Conservation (phyloP, 1,139 yeast species). For the Debaryomyces sp. region DNA sequence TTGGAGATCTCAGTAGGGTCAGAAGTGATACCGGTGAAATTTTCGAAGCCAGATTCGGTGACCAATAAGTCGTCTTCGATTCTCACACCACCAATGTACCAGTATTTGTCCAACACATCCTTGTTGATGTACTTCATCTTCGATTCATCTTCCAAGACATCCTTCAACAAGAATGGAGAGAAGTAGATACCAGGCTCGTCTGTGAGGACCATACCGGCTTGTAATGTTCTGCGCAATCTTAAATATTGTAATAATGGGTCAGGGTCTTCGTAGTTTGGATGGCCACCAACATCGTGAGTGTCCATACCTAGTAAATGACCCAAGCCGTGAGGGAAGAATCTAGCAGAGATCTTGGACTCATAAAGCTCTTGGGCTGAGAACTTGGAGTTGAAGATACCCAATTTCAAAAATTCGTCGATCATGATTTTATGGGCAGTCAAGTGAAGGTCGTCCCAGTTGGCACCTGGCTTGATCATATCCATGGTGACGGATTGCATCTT, state of each 20-base stretch:
- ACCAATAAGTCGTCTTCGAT: conserved; percentile 91
- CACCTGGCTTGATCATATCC: conserved; percentile 77
- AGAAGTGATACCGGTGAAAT: conserved; percentile 78
- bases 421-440: conserved; percentile 75
- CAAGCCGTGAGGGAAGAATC: conserved; percentile 92
- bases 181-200: conserved; percentile 96
- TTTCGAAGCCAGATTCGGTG: conserved; percentile 75
- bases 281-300: conserved; percentile 94
- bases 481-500: conserved; percentile 81
- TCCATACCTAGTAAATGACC: conserved; percentile 95
- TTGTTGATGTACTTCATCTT: conserved; percentile 64
- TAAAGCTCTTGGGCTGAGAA: conserved; percentile 66
- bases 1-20: conserved; percentile 80
- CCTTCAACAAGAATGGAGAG: conserved; percentile 76
- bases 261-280: conserved; percentile 80
- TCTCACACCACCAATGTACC: conserved; percentile 93
- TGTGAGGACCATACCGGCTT: conserved; percentile 83
- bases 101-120: conserved; percentile 71
- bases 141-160: conserved; percentile 58
- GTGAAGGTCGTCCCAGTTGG: conserved; percentile 83
- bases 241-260: conserved; percentile 75
- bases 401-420: conserved; percentile 66
- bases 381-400: conserved; percentile 75
- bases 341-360: conserved; percentile 67
- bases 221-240: conserved; percentile 74